Evolutionary conservation across 2,329 filamentous ascomycete species (phyloP).

Genomic region (Colletotrichum sublineola): DNA sequence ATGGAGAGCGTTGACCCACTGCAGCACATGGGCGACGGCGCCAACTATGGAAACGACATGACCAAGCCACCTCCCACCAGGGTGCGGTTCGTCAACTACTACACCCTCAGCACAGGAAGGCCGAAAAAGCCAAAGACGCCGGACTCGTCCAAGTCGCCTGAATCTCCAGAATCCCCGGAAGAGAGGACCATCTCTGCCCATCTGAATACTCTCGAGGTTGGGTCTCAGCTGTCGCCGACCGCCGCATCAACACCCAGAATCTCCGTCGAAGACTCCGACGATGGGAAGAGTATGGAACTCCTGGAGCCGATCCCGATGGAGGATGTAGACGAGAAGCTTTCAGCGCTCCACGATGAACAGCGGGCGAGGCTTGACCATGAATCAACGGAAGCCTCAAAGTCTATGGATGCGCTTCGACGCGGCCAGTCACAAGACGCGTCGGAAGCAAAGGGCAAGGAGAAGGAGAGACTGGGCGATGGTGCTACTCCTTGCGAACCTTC

Average conservation of each 20-base stretch:
- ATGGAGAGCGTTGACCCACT: constrained; percentile 79
- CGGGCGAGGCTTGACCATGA: constrained; percentile 4
- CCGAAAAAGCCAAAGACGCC: constrained; percentile 63
- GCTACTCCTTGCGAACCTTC: neutral
- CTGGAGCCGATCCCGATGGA: constrained; percentile 25
- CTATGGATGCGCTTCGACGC: neutral
- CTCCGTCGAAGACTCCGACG: constrained; percentile 60
- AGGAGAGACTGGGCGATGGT: neutral
- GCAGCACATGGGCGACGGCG: constrained; percentile 44
- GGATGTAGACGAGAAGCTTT: constrained; percentile 20
- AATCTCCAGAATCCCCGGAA: constrained; percentile 1
- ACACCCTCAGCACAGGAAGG: constrained; percentile 84
- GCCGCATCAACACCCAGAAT: constrained; percentile 54
- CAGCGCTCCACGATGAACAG: constrained; percentile 29
- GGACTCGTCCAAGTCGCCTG: constrained; percentile 36
- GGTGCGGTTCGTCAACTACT: constrained; percentile 90
- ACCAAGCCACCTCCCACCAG: constrained; percentile 58
- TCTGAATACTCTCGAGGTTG: constrained; percentile 13
- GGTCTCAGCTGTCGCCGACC: constrained; percentile 26
- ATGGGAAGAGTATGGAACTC: constrained; percentile 45
- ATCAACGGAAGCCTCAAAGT: neutral
- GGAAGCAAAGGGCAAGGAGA: constrained; percentile 33
- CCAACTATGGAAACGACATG: constrained; percentile 43
- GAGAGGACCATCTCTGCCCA: neutral
- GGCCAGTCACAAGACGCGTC: neutral